Percentiles rank a stretch among this genome's conserved stretches.
phyloP scores from a whole-genome alignment of 768 basidiomycete species.

The Leccinellum rugosiceps region DNA sequence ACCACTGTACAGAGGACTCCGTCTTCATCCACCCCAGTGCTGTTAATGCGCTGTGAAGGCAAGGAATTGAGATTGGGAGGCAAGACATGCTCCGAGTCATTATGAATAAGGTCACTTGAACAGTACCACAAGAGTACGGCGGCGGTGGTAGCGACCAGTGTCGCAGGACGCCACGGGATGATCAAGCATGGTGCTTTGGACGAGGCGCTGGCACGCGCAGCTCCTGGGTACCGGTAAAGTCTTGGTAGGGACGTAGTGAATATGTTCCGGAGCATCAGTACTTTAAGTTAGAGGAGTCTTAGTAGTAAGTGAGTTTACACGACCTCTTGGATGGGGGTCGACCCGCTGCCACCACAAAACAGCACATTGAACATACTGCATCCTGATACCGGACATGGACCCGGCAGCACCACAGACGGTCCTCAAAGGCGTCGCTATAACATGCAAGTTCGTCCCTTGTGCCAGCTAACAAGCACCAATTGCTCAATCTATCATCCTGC shows the following conservation, averaged over 20 bases:
- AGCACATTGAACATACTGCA: too few relatives aligned
- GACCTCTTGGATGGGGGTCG: constrained; percentile 1
- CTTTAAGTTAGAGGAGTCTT: background rate
- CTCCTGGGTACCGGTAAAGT: constrained; percentile 11
- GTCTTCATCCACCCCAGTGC: constrained; percentile 24
- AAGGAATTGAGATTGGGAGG: background rate
- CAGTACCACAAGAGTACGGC: constrained; percentile 39
- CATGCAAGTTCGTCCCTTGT: constrained; percentile 74
- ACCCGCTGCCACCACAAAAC: background rate
- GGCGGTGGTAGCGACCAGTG: constrained; percentile 21
- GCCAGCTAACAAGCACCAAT: constrained; percentile 3
- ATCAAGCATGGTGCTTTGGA: constrained; percentile 1
- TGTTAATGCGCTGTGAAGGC: constrained; percentile 12
- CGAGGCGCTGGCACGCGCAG: background rate
- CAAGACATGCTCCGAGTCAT: constrained; percentile 27
- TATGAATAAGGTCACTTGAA: constrained; percentile 33
- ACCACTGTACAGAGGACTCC: constrained; percentile 47
- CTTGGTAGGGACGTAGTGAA: background rate
- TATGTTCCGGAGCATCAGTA: constrained; percentile 11
- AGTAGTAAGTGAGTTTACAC: background rate
- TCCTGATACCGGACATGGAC: constrained; percentile 27
- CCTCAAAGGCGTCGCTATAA: constrained; percentile 54
- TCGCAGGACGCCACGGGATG: constrained; percentile 9
- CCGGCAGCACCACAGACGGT: constrained; percentile 41
- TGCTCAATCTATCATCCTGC: constrained; percentile 27